phyloP scores from a whole-genome alignment of 768 basidiomycete species.

The Boletus speciosus region DNA sequence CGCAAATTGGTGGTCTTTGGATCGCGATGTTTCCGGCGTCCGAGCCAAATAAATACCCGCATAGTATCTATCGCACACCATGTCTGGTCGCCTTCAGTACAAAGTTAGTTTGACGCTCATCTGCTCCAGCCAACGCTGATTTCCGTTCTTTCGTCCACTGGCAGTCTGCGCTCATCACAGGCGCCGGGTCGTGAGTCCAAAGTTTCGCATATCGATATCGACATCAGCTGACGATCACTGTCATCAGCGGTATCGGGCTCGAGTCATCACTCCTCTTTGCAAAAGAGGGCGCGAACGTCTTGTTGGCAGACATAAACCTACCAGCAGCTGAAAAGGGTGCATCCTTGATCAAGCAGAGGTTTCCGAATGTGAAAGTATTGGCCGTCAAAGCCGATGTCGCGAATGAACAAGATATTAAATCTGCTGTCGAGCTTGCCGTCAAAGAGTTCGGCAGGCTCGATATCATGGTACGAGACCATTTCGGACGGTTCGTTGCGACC shows the following conservation, averaged over 20 bases:
- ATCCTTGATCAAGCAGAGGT: slow-evolving; percentile 58
- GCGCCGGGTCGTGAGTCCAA: slow-evolving; percentile 76
- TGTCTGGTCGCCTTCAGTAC: slow-evolving; percentile 67
- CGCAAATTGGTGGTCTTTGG: not conserved
- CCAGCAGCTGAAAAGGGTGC: slow-evolving; percentile 67
- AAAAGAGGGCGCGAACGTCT: slow-evolving; percentile 85
- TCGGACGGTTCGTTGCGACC: not conserved
- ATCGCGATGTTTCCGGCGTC: not conserved
- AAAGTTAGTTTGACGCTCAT: slow-evolving; percentile 40
- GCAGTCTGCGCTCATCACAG: slow-evolving; percentile 79
- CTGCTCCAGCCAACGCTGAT: slow-evolving; percentile 10
- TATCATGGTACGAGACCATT: slow-evolving; percentile 65
- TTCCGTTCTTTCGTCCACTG: not conserved
- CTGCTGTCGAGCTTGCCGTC: slow-evolving; percentile 74
- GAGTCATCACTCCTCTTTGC: slow-evolving; percentile 96
- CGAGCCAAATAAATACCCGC: slow-evolving; percentile 5
- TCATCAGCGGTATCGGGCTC: slow-evolving; percentile 84
- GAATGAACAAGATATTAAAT: slow-evolving; percentile 83
- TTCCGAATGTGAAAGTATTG: slow-evolving; percentile 64
- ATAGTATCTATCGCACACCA: slow-evolving; percentile 21
- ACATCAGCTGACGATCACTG: slow-evolving; percentile 9
- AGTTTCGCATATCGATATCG: not conserved
- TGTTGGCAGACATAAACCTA: slow-evolving; percentile 86
- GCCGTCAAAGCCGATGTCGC: slow-evolving; percentile 82
- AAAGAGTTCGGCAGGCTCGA: slow-evolving; percentile 90